A percentile compares a stretch with the other conserved stretches of the same genome.
Conservation (phyloP, 352 stramenopile species). For the Phytophthora lateralis region DNA sequence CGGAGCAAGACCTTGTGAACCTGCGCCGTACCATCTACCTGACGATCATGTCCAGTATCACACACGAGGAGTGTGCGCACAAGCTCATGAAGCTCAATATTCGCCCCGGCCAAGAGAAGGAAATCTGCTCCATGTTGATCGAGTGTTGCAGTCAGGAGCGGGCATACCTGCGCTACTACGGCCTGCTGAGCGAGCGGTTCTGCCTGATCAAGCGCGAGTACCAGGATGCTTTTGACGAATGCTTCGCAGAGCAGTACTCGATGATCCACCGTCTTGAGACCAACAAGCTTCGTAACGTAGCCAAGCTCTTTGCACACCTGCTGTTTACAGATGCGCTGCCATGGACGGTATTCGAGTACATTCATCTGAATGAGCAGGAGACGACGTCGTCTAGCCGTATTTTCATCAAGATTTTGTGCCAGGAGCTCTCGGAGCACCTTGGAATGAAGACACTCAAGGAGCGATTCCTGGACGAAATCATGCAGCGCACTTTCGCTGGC, state of each 20-base stretch:
- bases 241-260: constrained; percentile 94
- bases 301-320: constrained; percentile 99
- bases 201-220: constrained; percentile 97
- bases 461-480: constrained; percentile 93
- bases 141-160: constrained; percentile 99
- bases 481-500: constrained; percentile 92
- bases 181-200: constrained; percentile 96
- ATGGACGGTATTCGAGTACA: constrained; percentile 97
- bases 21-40: constrained; percentile 98
- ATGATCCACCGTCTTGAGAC: constrained; percentile 98
- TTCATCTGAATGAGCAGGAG: constrained; percentile 98
- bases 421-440: constrained; percentile 98
- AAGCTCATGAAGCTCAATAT: constrained; percentile 99
- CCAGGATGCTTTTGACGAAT: constrained; percentile 95
- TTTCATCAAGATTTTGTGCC: constrained; percentile 99
- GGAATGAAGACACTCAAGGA: constrained; percentile 96
- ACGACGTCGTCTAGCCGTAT: constrained; percentile 99
- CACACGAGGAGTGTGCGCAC: constrained; percentile 99
- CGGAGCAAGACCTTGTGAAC: constrained; percentile 98
- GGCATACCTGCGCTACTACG: constrained; percentile 98
- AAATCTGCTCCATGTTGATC: constrained; percentile 99
- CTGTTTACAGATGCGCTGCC: constrained; percentile 97
- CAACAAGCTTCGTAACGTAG: constrained; percentile 99
- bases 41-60: constrained; percentile 99
- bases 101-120: constrained; percentile 94